Percentiles rank a stretch among this genome's conserved stretches.
Conservation (phyloP, 73 alveolate species). For the Paramecium caudatum region DNA sequence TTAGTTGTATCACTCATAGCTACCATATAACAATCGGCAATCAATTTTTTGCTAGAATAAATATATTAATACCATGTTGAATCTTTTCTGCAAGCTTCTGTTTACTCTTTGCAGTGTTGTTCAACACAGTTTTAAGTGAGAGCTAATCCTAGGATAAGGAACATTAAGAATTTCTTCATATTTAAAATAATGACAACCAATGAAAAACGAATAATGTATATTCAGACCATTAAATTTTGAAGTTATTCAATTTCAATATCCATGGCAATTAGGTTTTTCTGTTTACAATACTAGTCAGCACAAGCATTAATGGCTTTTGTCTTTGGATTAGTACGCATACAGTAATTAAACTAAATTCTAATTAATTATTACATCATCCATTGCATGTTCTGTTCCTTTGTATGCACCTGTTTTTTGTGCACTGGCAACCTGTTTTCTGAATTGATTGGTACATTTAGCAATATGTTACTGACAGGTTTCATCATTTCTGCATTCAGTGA, state of each 20-base stretch:
- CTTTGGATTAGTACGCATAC: neutral
- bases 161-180: neutral
- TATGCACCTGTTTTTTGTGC: neutral
- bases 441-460: neutral
- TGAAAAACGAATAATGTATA: neutral
- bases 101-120: neutral
- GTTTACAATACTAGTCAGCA: too few species aligned
- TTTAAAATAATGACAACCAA: conserved; percentile 2
- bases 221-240: neutral
- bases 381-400: conserved; percentile 18
- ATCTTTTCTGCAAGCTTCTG: neutral
- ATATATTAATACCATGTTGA: neutral
- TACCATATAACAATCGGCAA: neutral
- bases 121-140: neutral
- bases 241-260: neutral
- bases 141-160: neutral
- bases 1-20: neutral
- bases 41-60: conserved; percentile 28
- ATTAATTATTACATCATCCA: neutral
- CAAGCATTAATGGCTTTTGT: neutral
- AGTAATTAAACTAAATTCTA: neutral
- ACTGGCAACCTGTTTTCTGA: neutral
- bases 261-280: neutral
- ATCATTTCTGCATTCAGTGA: neutral
- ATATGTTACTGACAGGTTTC: neutral